These are phyloP conservation scores for Ogataea degrootiae DNA, from an alignment of 805 yeast species.

Conservation along the genomic window DNA sequence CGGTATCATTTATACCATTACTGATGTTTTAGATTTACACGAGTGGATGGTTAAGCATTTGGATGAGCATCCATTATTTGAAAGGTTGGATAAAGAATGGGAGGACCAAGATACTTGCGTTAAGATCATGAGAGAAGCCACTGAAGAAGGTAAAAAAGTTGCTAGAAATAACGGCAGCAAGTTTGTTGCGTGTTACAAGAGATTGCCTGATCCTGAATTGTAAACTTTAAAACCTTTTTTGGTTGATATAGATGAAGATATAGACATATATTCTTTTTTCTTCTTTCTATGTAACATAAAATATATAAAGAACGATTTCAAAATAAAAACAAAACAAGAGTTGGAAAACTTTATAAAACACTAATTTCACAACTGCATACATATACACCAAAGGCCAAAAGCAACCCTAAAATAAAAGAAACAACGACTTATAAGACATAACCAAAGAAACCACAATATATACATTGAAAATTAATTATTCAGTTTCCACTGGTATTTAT, in stretches of 20 bases:
- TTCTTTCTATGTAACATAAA: background rate
- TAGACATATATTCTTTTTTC: background rate
- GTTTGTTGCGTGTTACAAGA: conserved; percentile 80
- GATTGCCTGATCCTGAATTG: conserved; percentile 56
- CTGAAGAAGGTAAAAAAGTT: conserved; percentile 98
- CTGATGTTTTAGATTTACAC: conserved; percentile 91
- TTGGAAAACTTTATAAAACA: no score
- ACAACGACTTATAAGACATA: background rate
- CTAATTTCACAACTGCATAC: no score
- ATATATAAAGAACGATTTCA: background rate
- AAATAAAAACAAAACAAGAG: no score
- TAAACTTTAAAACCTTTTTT: conserved; percentile 1
- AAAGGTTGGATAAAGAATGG: conserved; percentile 73
- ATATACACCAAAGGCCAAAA: no score
- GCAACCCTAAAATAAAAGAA: background rate
- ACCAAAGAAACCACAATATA: background rate
- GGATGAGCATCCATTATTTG: conserved; percentile 87
- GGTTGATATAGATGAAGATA: background rate
- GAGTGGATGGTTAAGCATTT: conserved; percentile 94
- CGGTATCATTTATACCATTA: conserved; percentile 88
- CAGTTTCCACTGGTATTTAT: conserved; percentile 10
- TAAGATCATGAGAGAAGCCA: conserved; percentile 79
- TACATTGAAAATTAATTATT: background rate
- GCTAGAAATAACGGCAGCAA: conserved; percentile 84
- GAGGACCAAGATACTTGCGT: conserved; percentile 80